Percentiles rank a stretch among this genome's conserved stretches.
Evolutionary conservation across 345 rosid genomes (phyloP).

Genomic region (Salix exigua): DNA sequence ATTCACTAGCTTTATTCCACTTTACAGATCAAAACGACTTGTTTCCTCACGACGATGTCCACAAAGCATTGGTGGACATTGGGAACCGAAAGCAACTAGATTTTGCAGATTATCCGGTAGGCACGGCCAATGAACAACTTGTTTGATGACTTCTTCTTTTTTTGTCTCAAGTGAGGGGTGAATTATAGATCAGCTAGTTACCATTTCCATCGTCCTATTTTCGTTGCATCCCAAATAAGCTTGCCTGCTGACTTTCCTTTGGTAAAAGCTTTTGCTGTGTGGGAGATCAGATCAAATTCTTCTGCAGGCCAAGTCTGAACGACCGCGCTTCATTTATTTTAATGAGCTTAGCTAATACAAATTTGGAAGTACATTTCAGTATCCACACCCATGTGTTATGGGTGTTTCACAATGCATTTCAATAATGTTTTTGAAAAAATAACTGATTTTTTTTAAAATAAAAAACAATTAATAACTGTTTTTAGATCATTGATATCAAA

Average conservation of each 20-base stretch:
- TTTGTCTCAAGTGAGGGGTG: neutral
- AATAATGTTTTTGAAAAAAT: too few species aligned
- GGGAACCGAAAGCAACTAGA: too few species aligned
- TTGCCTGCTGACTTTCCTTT: neutral
- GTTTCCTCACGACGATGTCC: neutral
- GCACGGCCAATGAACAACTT: neutral
- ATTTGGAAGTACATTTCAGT: neutral
- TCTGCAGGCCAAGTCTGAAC: neutral
- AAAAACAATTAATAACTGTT: too few species aligned
- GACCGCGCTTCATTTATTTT: neutral
- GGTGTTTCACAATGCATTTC: too few species aligned
- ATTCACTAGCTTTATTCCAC: neutral
- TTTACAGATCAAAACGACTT: neutral
- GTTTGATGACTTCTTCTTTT: too few species aligned
- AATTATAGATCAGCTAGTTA: neutral
- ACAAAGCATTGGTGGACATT: neutral
- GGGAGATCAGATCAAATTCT: neutral
- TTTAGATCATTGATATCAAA: too few species aligned
- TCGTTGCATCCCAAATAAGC: neutral
- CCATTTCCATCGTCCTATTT: neutral
- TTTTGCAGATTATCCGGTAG: too few species aligned
- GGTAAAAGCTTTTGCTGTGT: neutral
- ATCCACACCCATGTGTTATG: neutral
- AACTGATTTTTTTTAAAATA: too few species aligned
- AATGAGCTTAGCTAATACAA: neutral